phyloP scores from a whole-genome alignment of 163 green algal genomes.

The Chloromonas sp. region DNA sequence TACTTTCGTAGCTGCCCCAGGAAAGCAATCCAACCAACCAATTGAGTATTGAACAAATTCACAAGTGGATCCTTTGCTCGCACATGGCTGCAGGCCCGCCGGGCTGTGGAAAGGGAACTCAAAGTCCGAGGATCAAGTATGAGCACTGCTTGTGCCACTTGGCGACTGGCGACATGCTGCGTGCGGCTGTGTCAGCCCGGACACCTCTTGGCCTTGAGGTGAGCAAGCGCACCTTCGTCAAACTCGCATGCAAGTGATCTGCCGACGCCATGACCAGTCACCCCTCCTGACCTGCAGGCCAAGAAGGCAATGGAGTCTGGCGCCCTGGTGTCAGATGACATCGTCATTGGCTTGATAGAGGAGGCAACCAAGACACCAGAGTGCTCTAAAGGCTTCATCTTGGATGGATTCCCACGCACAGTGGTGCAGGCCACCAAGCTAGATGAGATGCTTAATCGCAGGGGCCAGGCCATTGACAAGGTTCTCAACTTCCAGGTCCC shows the following conservation, averaged over 20 bases:
- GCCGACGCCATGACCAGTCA: neutral
- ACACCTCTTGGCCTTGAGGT: slow-evolving; percentile 81
- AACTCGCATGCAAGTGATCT: neutral
- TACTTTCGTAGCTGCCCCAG: no score
- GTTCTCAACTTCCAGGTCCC: slow-evolving; percentile 95
- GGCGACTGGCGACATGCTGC: slow-evolving; percentile 94
- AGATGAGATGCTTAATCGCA: slow-evolving; percentile 84
- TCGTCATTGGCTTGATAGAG: slow-evolving; percentile 95
- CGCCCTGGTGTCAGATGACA: slow-evolving; percentile 89
- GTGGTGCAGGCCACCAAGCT: slow-evolving; percentile 82
- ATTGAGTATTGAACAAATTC: no score
- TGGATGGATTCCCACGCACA: slow-evolving; percentile 96
- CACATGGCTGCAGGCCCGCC: slow-evolving; percentile 46
- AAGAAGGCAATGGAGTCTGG: slow-evolving; percentile 95
- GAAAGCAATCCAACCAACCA: no score
- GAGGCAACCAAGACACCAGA: slow-evolving; percentile 85
- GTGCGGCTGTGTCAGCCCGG: slow-evolving; percentile 83
- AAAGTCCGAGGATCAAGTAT: slow-evolving; percentile 91
- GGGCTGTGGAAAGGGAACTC: slow-evolving; percentile 94
- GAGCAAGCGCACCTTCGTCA: slow-evolving; percentile 4
- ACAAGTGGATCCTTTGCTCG: no score
- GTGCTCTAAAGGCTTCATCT: slow-evolving; percentile 90
- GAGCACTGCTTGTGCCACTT: slow-evolving; percentile 98
- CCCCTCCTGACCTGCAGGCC: slow-evolving; percentile 37
- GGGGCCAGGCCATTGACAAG: slow-evolving; percentile 74